Base-by-base conservation (phyloP, 345 rosid genomes). In the Salix brachista region DNA sequence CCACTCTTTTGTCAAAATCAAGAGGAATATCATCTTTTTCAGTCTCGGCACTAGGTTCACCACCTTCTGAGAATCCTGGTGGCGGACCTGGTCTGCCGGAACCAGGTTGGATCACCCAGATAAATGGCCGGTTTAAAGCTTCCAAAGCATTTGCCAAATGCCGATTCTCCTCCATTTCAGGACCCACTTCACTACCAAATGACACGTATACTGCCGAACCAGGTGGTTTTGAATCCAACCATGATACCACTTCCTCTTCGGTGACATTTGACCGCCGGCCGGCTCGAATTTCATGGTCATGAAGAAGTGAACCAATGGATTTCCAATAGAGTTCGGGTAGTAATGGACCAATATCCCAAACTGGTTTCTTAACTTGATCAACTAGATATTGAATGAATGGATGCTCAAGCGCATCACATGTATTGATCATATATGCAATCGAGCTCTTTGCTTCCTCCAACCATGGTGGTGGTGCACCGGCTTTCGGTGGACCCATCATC, bases 321-420 rank as follows among this genome's bases (percentile, higher is more conserved):
- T 77, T 71, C 84, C 86, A 88, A 54, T 77, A 84, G 28, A 81
- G 68, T 16, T 84, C 84, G 0, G 88, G 86, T 4, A 88, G 58
- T 3, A 88, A 73, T 3, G 90, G 90, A 3, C 89, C 90, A 3
- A 85, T 80, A 12, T 84, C 86, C 85, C 87, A 86, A 5, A 81
- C 85, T 4, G 87, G 89, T 67, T 82, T 88, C 3, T n/a, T 75
- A 13, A 76, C n/a, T 34, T 78, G 80, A 10, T 61, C 46, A 1
- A 70, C 64, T 1, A 85, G 8, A 62, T 84, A 88, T 2, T 76
- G 70, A 9, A 88, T 16, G 65, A 82, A 88, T 0, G 80, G 71
- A 18, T 78, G 69, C 68, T 88, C 89, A 2, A 88, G 77, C 26
- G 83, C 85, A 44, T 81, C 80, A 48, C 87, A 83, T 7, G 90